Evolutionary conservation across 192 early-diverging fungal genomes (phyloP).

Genomic region (Entophlyctis luteolus): DNA sequence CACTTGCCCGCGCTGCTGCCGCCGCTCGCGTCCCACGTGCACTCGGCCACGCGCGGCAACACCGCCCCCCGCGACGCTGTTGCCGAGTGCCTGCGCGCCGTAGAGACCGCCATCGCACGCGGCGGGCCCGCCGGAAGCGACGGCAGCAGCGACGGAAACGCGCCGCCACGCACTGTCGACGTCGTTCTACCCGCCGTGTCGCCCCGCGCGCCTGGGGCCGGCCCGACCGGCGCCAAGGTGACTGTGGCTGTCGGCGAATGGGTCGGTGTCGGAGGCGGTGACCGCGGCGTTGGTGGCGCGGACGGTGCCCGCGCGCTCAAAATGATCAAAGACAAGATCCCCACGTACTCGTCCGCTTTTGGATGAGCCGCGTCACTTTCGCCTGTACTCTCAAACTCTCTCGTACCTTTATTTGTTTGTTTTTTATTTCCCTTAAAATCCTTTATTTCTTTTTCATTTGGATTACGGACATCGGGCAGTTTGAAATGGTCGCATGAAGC

Average conservation of each 20-base stretch:
- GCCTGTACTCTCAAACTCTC: no score
- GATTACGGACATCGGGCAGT: no score
- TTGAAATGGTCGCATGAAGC: no score
- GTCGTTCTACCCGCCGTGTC: no score
- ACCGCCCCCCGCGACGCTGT: conserved; percentile 27
- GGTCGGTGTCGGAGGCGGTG: conserved; percentile 27
- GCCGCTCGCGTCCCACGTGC: conserved; percentile 26
- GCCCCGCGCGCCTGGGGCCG: neutral
- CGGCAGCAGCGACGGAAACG: neutral
- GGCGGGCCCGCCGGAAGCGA: neutral
- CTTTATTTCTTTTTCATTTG: no score
- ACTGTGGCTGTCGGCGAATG: conserved; percentile 15
- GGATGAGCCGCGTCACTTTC: neutral
- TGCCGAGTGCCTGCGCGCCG: conserved; percentile 16
- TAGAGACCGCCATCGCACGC: conserved; percentile 20
- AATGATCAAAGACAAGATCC: conserved; percentile 29
- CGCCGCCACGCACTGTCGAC: no score
- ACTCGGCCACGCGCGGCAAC: conserved; percentile 13
- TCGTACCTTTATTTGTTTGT: no score
- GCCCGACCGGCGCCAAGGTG: conserved; percentile 7
- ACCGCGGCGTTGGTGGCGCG: neutral
- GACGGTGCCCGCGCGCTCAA: conserved; percentile 23
- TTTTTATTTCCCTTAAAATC: no score
- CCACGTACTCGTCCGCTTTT: conserved; percentile 32
- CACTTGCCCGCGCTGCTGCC: conserved; percentile 24